phyloP scores from a whole-genome alignment of 2,329 filamentous ascomycete species.

The Coniella lustricola region DNA sequence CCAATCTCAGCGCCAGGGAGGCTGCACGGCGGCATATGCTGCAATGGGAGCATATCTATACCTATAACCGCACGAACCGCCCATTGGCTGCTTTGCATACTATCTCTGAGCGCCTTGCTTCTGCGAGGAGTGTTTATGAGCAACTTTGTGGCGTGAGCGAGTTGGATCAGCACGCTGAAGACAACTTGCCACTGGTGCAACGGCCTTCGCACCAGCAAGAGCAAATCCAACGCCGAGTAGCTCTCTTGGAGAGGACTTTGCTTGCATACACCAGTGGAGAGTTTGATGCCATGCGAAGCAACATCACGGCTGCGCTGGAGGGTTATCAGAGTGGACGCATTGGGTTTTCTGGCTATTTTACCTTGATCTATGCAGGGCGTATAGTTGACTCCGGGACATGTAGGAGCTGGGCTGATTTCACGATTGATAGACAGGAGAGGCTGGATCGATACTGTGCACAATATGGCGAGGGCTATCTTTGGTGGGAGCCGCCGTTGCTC shows the following conservation, averaged over 20 bases:
- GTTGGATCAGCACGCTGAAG: background rate
- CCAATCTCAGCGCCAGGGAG: conserved; percentile 30
- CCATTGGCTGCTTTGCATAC: background rate
- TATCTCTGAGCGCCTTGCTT: background rate
- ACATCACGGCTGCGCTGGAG: conserved; percentile 35
- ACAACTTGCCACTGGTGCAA: background rate
- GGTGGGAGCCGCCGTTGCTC: conserved; percentile 36
- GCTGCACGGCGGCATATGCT: conserved; percentile 30
- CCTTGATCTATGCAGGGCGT: conserved; percentile 35
- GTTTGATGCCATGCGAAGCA: conserved; percentile 31
- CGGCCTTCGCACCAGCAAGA: conserved; percentile 22
- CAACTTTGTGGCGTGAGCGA: background rate
- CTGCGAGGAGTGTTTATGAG: conserved; percentile 4
- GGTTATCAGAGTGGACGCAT: conserved; percentile 35
- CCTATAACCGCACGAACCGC: background rate
- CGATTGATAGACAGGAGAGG: conserved; percentile 29
- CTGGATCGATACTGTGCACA: conserved; percentile 30
- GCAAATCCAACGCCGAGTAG: conserved; percentile 27
- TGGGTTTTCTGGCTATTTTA: conserved; percentile 31
- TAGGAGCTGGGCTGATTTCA: conserved; percentile 31
- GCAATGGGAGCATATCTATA: conserved; percentile 23
- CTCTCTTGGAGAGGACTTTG: conserved; percentile 20
- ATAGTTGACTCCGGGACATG: conserved; percentile 32
- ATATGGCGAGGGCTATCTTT: conserved; percentile 37
- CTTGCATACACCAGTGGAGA: background rate